Base-by-base conservation (phyloP, 768 basidiomycete species). In the Naematelia aurantialba region DNA sequence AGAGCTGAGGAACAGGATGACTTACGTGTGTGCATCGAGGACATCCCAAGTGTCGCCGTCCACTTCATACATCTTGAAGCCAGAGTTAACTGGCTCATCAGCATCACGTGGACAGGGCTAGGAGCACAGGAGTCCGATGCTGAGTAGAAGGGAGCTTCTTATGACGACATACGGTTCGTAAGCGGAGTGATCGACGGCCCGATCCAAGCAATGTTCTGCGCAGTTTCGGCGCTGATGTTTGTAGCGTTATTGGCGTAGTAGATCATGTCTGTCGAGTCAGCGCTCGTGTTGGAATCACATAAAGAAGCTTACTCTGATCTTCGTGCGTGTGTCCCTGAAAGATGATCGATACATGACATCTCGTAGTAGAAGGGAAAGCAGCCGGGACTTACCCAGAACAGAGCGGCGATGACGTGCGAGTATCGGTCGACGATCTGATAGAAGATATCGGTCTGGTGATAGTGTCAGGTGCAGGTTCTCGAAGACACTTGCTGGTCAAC, bases 31-130 rank as follows among this genome's bases (percentile, higher is more conserved):
- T 1, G 87, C 87, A 65, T 89, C 87, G 56, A 89, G 55, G 49
- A 89, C 82, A 29, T 89, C 87, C 66, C 88, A 89, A 2, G 87
- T 87, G 85, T 88, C 80, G 27, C 87, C 85, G 67, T 87, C 86
- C 5, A 87, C 83, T 75, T 86, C 85, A 68, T 87, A 87, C 46
- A 87, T 56, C 46, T 85, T 80, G 80, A 89, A 89, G 17, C 88
- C 88, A 17, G 84, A 84, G 74, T 89, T 89, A 45, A 89, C 72
- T 69, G 87, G 19, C 8, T 21, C 22, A 51, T 60, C 52, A 47
- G 24, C 13, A 19, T n/a, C n/a, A n/a, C n/a, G n/a, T n/a, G n/a
- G n/a, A n/a, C n/a, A n/a, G n/a, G n/a, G n/a, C n/a, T n/a, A n/a
- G n/a, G n/a, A n/a, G n/a, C n/a, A n/a, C n/a, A n/a, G n/a, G n/a